These are phyloP conservation scores for Elsinoe arachidis DNA, from an alignment of 2,329 filamentous ascomycete genomes.

Conservation along the genomic window DNA sequence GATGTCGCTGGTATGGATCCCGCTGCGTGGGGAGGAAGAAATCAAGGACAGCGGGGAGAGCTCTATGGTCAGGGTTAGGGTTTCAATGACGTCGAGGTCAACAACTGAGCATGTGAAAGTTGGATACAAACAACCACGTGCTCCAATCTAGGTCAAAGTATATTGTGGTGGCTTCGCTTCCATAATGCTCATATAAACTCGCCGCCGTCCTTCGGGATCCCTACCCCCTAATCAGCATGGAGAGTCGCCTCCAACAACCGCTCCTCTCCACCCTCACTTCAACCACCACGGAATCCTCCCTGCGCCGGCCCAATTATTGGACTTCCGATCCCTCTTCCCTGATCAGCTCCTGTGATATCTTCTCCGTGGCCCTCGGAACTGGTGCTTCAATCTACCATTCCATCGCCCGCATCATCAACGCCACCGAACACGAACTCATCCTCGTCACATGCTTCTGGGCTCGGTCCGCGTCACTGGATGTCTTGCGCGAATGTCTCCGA, in stretches of 20 bases:
- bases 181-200: not conserved
- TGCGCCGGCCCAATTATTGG: conserved; percentile 31
- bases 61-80: not conserved
- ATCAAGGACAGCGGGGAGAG: conserved; percentile 1
- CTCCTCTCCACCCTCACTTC: not conserved
- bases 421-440: conserved; percentile 56
- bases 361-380: conserved; percentile 36
- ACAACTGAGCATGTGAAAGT: conserved; percentile 5
- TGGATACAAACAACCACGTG: not conserved
- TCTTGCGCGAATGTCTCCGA: conserved; percentile 49
- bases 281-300: not conserved
- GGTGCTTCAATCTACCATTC: conserved; percentile 35
- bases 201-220: not conserved
- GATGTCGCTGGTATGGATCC: not conserved
- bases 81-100: conserved; percentile 3
- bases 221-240: not conserved
- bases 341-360: conserved; percentile 28
- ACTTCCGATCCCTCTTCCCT: conserved; percentile 27
- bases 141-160: not conserved
- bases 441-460: conserved; percentile 82
- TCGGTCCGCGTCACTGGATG: conserved; percentile 51
- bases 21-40: not conserved
- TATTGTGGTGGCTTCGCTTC: not conserved
- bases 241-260: not conserved
- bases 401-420: conserved; percentile 53